Evolutionary conservation across 2,329 filamentous ascomycete species (phyloP).

Genomic region (Colletotrichum echinochloae): DNA sequence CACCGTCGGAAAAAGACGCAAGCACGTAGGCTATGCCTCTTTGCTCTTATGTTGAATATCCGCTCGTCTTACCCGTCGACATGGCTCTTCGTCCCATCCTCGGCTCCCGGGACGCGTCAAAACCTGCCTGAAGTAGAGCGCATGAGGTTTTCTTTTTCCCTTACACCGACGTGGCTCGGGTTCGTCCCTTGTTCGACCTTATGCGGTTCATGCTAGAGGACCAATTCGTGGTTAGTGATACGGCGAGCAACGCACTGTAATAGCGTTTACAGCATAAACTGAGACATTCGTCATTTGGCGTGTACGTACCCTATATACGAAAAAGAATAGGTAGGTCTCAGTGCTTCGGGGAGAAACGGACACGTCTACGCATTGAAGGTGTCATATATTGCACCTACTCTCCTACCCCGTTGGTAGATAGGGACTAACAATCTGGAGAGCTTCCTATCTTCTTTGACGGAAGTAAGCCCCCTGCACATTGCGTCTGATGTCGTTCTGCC

Average conservation of each 20-base stretch:
- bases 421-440: too few species aligned
- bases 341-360: too few species aligned
- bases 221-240: background rate
- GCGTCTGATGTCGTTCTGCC: background rate
- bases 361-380: too few species aligned
- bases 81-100: background rate
- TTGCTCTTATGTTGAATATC: background rate
- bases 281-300: background rate
- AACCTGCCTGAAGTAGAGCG: background rate
- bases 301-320: background rate
- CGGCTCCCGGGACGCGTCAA: background rate
- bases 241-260: background rate
- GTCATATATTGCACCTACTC: too few species aligned
- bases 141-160: background rate
- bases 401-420: too few species aligned
- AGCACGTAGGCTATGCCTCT: background rate
- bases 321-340: background rate
- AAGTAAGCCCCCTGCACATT: too few species aligned
- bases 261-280: background rate
- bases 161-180: background rate
- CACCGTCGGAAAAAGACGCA: too few species aligned
- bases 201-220: background rate
- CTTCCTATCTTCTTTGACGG: background rate
- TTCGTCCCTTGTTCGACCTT: background rate
- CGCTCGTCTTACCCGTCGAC: background rate